Conservation (phyloP, 148 eudicot genomes). For the Chenopodium album region DNA sequence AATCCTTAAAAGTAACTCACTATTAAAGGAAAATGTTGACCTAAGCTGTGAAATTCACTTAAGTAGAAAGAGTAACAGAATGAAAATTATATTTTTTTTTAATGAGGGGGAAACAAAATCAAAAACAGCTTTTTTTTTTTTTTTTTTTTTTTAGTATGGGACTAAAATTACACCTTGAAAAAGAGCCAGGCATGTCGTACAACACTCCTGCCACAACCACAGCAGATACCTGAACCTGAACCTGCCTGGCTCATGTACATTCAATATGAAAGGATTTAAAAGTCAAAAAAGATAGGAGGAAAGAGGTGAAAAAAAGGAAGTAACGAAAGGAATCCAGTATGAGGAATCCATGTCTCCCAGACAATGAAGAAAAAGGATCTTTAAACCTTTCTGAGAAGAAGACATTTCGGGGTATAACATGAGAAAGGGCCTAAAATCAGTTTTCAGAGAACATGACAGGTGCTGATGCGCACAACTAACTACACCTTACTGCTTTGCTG, state of each 20-base stretch:
- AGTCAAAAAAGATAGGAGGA: slow-evolving; percentile 26
- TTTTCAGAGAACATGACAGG: slow-evolving; percentile 10
- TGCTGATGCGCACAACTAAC: slow-evolving; percentile 27
- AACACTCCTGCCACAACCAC: slow-evolving; percentile 24
- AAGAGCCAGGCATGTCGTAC: slow-evolving; percentile 27
- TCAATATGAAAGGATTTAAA: slow-evolving; percentile 15
- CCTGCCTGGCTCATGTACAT: slow-evolving; percentile 34
- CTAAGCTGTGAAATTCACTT: slow-evolving; percentile 29
- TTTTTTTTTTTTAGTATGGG: slow-evolving; percentile 13
- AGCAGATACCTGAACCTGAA: slow-evolving; percentile 15
- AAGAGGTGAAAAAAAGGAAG: slow-evolving; percentile 6
- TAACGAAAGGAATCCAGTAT: slow-evolving; percentile 8
- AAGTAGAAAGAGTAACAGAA: slow-evolving; percentile 7
- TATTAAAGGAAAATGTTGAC: slow-evolving; percentile 25
- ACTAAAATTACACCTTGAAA: slow-evolving; percentile 33
- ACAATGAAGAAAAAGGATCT: background rate
- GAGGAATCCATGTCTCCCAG: background rate
- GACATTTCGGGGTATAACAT: background rate
- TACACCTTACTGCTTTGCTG: slow-evolving; percentile 33
- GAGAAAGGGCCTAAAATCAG: slow-evolving; percentile 15
- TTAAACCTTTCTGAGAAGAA: slow-evolving; percentile 1
- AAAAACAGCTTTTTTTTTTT: background rate
- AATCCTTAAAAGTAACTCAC: slow-evolving; percentile 27
- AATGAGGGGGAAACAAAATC: background rate
- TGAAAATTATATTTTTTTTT: background rate